phyloP scores from a whole-genome alignment of 164 flowering plant genomes.

The Berberis thunbergii region DNA sequence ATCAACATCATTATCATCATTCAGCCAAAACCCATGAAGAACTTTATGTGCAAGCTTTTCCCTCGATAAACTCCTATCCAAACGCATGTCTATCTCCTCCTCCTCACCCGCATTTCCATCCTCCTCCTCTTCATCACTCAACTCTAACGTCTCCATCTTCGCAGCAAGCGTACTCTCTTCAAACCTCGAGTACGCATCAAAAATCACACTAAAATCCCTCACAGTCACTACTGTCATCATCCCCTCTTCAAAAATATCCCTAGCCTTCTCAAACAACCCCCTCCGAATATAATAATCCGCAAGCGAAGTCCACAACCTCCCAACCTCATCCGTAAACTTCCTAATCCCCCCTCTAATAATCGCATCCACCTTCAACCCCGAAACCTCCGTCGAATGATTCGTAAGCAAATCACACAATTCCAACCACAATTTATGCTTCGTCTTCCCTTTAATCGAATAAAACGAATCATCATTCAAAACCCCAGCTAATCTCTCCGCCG shows the following conservation, averaged over 20 bases:
- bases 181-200: constrained; percentile 78
- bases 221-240: constrained; percentile 79
- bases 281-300: constrained; percentile 85
- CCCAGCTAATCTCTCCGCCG: constrained; percentile 75
- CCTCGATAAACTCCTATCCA: constrained; percentile 34
- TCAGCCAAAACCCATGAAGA: constrained; percentile 62
- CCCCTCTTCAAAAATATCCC: constrained; percentile 94
- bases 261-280: constrained; percentile 68
- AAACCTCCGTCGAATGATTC: constrained; percentile 60
- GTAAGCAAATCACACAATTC: constrained; percentile 87
- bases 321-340: constrained; percentile 92
- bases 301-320: constrained; percentile 85
- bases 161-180: constrained; percentile 73
- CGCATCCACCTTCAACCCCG: constrained; percentile 90
- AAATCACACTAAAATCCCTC: constrained; percentile 85
- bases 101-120: constrained; percentile 11
- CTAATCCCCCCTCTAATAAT: constrained; percentile 90
- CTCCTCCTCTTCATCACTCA: constrained; percentile 47
- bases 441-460: constrained; percentile 77
- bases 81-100: constrained; percentile 30
- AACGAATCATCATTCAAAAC: constrained; percentile 83
- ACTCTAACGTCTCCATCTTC: constrained; percentile 57
- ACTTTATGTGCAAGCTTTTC: constrained; percentile 43
- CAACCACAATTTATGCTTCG: constrained; percentile 76
- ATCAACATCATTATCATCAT: constrained; percentile 71